Base-by-base conservation (phyloP, 768 basidiomycete species). In the Rickenella mellea region DNA sequence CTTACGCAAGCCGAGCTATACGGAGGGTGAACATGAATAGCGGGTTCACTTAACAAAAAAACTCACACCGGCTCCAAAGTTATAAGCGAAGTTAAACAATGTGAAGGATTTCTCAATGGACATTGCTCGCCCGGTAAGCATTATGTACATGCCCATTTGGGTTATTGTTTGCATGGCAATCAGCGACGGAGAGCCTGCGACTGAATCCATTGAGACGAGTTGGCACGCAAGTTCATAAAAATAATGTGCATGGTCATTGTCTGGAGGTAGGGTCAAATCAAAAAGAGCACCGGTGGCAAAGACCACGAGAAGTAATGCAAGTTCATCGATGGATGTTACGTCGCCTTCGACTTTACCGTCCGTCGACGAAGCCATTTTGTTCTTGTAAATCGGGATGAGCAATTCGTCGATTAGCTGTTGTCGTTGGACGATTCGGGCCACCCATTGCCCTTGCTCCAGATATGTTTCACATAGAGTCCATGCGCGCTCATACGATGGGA, bases 101-200 rank as follows among this genome's bases (percentile, higher is more conserved):
- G 70, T 73, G 81, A 81, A 82, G 15, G 80, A 76, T 61, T 74
- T 74, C 62, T 82, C 80, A 78, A 76, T 83, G 46, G 74, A 78
- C 3, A 76, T 76, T 55, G 84, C 80, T 36, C 33, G n/a, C n/a
- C 33, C 19, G 10, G 33, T 19, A 17, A 74, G 82, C 83, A 28
- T 68, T 64, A 47, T 79, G 49, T 68, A 71, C 17, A 49, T 49
- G 14, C 60, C 59, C 43, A 62, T 36, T 40, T 65, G 35, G 37
- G 47, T 49, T 27, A 65, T 33, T 19, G 67, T 65, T 48, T 68
- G 66, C n/a, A 71, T 48, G 2, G 70, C 69, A 31, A 63, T 62
- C 21, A 55, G 53, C 26, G 61, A 60, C 7, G 67, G 66, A 3
- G 60, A 53, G 28, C 68, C 69, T 26, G 63, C 62, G 3, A 71